Evolutionary conservation across 345 rosid genomes (phyloP), one percentile per base, ranked within the genome.

Genomic region (Ricinus communis): DNA sequence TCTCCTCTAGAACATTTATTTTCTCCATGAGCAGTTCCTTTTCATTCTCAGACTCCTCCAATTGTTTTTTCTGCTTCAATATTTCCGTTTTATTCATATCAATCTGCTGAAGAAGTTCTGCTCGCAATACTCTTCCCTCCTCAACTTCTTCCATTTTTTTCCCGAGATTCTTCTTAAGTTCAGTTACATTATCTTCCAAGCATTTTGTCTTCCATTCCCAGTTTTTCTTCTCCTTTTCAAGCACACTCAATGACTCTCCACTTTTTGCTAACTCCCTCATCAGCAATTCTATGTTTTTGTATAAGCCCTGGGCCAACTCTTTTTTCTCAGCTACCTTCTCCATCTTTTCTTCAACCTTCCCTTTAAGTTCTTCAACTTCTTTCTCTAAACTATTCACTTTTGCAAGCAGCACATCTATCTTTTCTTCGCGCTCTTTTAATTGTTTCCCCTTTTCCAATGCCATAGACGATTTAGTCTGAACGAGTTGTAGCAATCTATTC

Each of bases 181-280:
- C 69, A 28, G 71, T 67, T 1, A 79, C 82, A 69, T 71, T 81
- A 65, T 85, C 85, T 75, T 86, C 90, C 63, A 81, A 70, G 49
- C 53, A 58, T 68, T 78, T 75, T 69, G 79, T 77, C 74, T 80
- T 83, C 57, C 47, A 43, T 30, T 30, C 53, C 59, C 82, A 70
- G 50, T 61, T 57, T 25, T 71, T 76, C 76, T 86, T 88, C 84
- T 87, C 87, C 46, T 74, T 78, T 53, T 77, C 75, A 27, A 69
- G 49, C 50, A 68, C 71, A 57, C 79, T 62, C 71, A 77, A n/a
- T 71, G 70, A 76, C 49, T 69, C 70, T 66, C 79, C 87, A 22
- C 28, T 72, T 5, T 85, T 73, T 19, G 56, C 65, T 16, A 69
- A 28, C 68, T 76, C 76, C 36, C 65, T 60, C 5, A 70, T 53